Percentiles rank a stretch among this genome's conserved stretches.
phyloP scores from a whole-genome alignment of 164 flowering plant species.

The Nelumbo lutea region DNA sequence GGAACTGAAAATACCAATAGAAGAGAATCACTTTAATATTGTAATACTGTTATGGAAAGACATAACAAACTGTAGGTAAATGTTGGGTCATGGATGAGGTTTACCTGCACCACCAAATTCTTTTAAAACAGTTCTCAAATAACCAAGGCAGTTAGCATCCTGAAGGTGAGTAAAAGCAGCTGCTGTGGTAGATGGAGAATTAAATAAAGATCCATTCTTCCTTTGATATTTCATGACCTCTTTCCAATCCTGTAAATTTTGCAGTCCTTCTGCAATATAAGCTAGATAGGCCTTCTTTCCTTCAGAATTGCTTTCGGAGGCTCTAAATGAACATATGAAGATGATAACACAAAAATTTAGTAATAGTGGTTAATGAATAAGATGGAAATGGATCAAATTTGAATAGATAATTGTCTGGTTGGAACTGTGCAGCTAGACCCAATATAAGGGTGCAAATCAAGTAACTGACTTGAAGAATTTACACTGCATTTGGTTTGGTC shows the following conservation, averaged over 20 bases:
- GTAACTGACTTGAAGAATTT: too few relatives aligned
- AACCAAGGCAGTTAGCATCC: constrained; percentile 50
- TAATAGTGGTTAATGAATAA: background rate
- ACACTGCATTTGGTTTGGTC: too few relatives aligned
- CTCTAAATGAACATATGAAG: constrained; percentile 17
- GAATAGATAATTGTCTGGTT: too few relatives aligned
- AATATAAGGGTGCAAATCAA: too few relatives aligned
- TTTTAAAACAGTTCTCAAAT: constrained; percentile 49
- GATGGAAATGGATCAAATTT: background rate
- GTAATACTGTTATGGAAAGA: background rate
- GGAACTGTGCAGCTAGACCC: too few relatives aligned
- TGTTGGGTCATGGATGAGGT: background rate
- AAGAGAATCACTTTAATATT: constrained; percentile 1
- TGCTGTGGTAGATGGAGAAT: constrained; percentile 90
- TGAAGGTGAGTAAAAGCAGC: constrained; percentile 50
- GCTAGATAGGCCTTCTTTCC: constrained; percentile 55
- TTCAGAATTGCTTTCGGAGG: constrained; percentile 19
- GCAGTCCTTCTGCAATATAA: constrained; percentile 76
- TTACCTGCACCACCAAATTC: constrained; percentile 67
- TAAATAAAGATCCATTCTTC: constrained; percentile 83
- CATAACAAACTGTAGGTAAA: background rate
- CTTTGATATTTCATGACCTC: constrained; percentile 69
- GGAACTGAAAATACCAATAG: constrained; percentile 56
- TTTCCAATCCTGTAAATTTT: constrained; percentile 58
- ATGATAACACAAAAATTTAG: background rate